Evolutionary conservation across 306 rosid genomes (phyloP), one percentile per base, ranked within the genome.

Genomic region (Medicago ruthenica): DNA sequence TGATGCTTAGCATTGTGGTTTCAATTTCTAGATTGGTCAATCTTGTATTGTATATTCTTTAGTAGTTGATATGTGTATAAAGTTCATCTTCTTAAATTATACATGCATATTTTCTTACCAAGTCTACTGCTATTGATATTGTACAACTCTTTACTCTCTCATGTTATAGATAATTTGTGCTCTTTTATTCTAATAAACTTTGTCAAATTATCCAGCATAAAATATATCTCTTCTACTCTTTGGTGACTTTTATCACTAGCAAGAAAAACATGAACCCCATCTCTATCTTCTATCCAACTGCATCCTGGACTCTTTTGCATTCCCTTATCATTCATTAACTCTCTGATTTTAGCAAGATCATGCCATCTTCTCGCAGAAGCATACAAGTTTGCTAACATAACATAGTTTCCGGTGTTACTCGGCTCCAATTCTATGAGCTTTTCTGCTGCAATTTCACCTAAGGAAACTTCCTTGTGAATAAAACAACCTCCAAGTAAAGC

Each of bases 261-360:
- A 70, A 82, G 87, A 79, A 88, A 88, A 57, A 79, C 85, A 69
- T 86, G 90, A 65, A 83, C 20, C n/a, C 84, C 85, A 53, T 84
- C 87, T 54, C 70, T 84, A 67, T 84, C 87, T 83, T 88, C 93
- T 69, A 86, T 82, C 93, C 90, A 88, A 81, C 88, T 88, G 80
- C 93, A 88, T 51, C 90, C 93, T 1, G 93, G 93, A 81, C 72
- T 58, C 39, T 58, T 58, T 22, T 21, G 36, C 64, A 58, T 58
- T 72, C 83, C 79, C 81, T 21, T 75, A 21, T 67, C 80, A 24
- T 84, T 88, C 79, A 88, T 77, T 36, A 83, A 50, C 64, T 81
- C 79, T 75, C 92, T 84, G 13, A 67, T 82, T 84, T 82, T 81
- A 70, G 88, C 77, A 17, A 86, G 79, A 63, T 75, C 82, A 21